A percentile compares a stretch with the other conserved stretches of the same genome.
Evolutionary conservation across 352 stramenopile species (phyloP).

Genomic region (Pythium chondricola): DNA sequence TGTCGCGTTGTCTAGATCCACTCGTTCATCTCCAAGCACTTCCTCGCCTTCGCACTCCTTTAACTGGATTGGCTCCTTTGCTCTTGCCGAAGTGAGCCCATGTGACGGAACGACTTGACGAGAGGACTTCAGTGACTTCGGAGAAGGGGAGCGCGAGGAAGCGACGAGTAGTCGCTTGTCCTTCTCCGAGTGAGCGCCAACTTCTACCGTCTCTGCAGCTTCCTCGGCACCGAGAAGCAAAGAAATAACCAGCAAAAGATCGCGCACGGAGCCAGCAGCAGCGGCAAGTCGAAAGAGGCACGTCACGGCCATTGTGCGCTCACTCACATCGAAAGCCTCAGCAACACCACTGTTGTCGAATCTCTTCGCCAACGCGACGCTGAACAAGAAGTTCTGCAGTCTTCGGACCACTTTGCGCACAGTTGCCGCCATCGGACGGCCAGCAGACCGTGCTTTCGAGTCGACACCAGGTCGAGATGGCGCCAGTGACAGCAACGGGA

Average conservation of each 20-base stretch:
- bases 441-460: not conserved
- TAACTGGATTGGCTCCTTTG: not conserved
- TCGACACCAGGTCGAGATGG: no score
- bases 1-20: constrained; percentile 4
- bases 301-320: constrained; percentile 44
- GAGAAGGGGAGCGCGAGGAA: no score
- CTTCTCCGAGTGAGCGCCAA: not conserved
- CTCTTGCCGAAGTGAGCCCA: not conserved
- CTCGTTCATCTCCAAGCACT: constrained; percentile 11
- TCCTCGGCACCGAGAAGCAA: constrained; percentile 49
- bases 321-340: constrained; percentile 3
- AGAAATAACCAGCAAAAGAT: constrained; percentile 48
- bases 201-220: not conserved
- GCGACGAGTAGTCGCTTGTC: no score
- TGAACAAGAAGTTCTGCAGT: constrained; percentile 12
- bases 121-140: not conserved
- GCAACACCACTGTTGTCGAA: not conserved
- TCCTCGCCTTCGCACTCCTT: constrained; percentile 9
- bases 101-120: not conserved
- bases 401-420: constrained; percentile 1
- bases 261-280: constrained; percentile 37
- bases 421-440: not conserved
- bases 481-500: constrained; percentile 35
- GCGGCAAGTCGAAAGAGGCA: constrained; percentile 48
- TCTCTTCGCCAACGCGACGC: not conserved